Conservation (phyloP, 345 rosid genomes). For the Acer yangbiense region DNA sequence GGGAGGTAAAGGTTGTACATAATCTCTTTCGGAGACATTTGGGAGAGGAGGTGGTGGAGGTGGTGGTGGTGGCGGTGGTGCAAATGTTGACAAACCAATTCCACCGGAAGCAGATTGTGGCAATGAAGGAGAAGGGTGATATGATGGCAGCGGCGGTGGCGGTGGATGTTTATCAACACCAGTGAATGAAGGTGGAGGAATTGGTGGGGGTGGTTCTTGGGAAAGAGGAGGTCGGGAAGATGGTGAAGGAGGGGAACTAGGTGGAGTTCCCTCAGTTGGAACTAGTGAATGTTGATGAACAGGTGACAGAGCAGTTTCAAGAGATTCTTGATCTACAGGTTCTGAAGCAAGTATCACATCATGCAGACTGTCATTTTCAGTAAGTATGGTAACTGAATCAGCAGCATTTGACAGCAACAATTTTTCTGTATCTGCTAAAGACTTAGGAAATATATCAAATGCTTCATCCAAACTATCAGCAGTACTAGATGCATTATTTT, state of each 20-base stretch:
- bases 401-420: conserved; percentile 9
- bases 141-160: conserved; percentile 27
- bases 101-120: not conserved
- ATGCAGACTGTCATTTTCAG: conserved; percentile 43
- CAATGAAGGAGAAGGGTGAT: conserved; percentile 28
- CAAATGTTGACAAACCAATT: conserved; percentile 1
- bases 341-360: conserved; percentile 43
- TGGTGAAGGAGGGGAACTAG: conserved; percentile 32
- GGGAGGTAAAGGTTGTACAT: conserved; percentile 19
- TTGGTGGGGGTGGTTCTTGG: conserved; percentile 27
- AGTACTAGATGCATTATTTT: conserved; percentile 80
- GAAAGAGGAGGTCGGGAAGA: conserved; percentile 29
- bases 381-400: conserved; percentile 36
- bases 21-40: conserved; percentile 26
- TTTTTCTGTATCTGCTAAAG: conserved; percentile 32
- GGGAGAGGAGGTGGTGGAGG: conserved; percentile 35
- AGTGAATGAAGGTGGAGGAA: conserved; percentile 24
- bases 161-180: conserved; percentile 7
- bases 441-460: conserved; percentile 52
- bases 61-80: conserved; percentile 23
- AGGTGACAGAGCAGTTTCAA: conserved; percentile 32
- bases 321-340: conserved; percentile 36
- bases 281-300: conserved; percentile 32
- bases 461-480: conserved; percentile 99
- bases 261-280: conserved; percentile 31